A percentile compares a stretch with the other conserved stretches of the same genome.
These are phyloP conservation scores for Penicillium maclennaniae DNA, from an alignment of 495 filamentous ascomycete genomes.

Conservation along the genomic window DNA sequence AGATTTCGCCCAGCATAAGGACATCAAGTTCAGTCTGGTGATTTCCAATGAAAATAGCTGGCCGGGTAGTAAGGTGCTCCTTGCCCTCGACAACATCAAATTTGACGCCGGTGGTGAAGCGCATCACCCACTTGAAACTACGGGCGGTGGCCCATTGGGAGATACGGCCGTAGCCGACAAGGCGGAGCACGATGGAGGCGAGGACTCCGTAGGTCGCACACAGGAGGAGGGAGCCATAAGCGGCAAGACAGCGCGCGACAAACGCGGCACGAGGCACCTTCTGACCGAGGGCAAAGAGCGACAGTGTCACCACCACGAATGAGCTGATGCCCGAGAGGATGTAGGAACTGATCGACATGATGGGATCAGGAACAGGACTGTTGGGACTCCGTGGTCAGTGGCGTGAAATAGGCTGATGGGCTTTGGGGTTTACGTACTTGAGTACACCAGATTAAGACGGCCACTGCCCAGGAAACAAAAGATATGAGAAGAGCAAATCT, in stretches of 20 bases:
- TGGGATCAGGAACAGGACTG: conserved; percentile 7
- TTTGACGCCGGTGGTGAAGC: conserved; percentile 66
- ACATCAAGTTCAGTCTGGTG: conserved; percentile 96
- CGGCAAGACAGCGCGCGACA: conserved; percentile 66
- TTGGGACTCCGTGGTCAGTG: not conserved
- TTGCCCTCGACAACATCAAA: conserved; percentile 71
- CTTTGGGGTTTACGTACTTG: not conserved
- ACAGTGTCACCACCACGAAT: conserved; percentile 51
- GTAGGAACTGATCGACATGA: conserved; percentile 44
- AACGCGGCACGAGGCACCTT: conserved; percentile 59
- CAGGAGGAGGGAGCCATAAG: conserved; percentile 59
- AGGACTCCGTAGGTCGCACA: conserved; percentile 76
- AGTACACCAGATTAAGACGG: conserved; percentile 1
- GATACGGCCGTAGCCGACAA: conserved; percentile 66
- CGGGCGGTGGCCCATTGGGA: conserved; percentile 83
- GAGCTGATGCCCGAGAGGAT: conserved; percentile 51
- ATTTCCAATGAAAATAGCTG: conserved; percentile 88
- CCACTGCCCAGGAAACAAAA: conserved; percentile 4
- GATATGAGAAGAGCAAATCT: conserved; percentile 1
- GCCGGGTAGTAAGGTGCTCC: conserved; percentile 63
- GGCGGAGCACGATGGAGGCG: conserved; percentile 65
- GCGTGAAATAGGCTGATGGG: not conserved
- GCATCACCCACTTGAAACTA: conserved; percentile 79
- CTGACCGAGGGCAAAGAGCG: conserved; percentile 55
- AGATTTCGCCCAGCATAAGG: conserved; percentile 78